phyloP scores from a whole-genome alignment of 371 early-diverging fungal genomes.

The Parasitella parasitica region DNA sequence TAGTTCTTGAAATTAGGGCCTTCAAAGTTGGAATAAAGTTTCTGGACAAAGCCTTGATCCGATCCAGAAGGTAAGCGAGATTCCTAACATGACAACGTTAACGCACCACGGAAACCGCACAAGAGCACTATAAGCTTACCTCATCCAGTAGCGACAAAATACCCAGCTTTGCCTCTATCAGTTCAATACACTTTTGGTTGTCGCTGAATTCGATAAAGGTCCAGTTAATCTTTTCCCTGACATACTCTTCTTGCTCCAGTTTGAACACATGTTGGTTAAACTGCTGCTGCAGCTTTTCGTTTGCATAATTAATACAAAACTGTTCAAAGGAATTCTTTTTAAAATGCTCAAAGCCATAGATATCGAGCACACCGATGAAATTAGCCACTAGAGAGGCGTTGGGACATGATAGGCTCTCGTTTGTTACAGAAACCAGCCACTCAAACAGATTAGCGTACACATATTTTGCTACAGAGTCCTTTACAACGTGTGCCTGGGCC shows the following conservation, averaged over 20 bases:
- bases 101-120: no score
- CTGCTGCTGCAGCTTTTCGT: slow-evolving; percentile 97
- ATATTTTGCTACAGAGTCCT: slow-evolving; percentile 94
- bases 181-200: slow-evolving; percentile 98
- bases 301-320: slow-evolving; percentile 99
- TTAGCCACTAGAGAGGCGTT: slow-evolving; percentile 44
- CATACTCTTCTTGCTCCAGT: slow-evolving; percentile 95
- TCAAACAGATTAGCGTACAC: slow-evolving; percentile 92
- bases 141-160: slow-evolving; percentile 97
- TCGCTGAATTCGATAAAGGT: slow-evolving; percentile 96
- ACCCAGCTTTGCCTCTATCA: slow-evolving; percentile 97
- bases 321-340: slow-evolving; percentile 99
- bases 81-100: slow-evolving; percentile 42
- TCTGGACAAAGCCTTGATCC: slow-evolving; percentile 80
- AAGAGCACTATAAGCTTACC: no score
- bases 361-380: slow-evolving; percentile 97
- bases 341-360: slow-evolving; percentile 97
- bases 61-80: slow-evolving; percentile 91
- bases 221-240: slow-evolving; percentile 92
- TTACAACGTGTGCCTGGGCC: slow-evolving; percentile 76
- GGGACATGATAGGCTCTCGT: slow-evolving; percentile 68
- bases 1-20: slow-evolving; percentile 68
- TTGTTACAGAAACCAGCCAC: slow-evolving; percentile 87
- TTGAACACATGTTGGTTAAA: slow-evolving; percentile 79
- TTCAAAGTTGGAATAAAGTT: slow-evolving; percentile 81